These are phyloP conservation scores for Phanerochaete carnosa DNA, from an alignment of 768 basidiomycete genomes.

Conservation along the genomic window DNA sequence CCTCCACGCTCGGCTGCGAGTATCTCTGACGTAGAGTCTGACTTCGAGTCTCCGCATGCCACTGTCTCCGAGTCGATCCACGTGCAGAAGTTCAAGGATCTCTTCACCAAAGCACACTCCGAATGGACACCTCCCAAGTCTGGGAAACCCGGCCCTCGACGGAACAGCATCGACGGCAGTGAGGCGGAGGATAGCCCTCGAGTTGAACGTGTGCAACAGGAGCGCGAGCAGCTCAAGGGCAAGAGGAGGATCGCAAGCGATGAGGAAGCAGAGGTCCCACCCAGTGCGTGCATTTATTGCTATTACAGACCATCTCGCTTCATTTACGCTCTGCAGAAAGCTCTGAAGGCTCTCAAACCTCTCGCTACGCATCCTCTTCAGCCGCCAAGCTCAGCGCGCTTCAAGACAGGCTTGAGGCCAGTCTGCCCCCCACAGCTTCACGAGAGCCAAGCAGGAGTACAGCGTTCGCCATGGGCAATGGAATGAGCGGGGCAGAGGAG, in stretches of 20 bases:
- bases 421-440: neutral
- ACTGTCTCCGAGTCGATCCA: slow-evolving; percentile 46
- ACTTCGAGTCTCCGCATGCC: slow-evolving; percentile 49
- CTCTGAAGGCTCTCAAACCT: neutral
- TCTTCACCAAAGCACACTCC: slow-evolving; percentile 61
- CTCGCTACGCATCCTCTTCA: slow-evolving; percentile 1
- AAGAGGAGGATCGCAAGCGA: slow-evolving; percentile 64
- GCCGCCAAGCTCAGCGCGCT: slow-evolving; percentile 21
- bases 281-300: slow-evolving; percentile 39
- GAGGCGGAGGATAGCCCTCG: slow-evolving; percentile 56
- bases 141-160: slow-evolving; percentile 32
- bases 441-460: neutral
- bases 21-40: slow-evolving; percentile 51
- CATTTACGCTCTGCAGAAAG: neutral
- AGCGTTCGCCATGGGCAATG: neutral
- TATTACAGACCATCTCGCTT: neutral
- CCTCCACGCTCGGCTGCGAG: slow-evolving; percentile 23
- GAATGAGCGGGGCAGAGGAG: neutral
- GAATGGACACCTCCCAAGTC: slow-evolving; percentile 60
- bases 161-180: slow-evolving; percentile 59
- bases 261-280: slow-evolving; percentile 54
- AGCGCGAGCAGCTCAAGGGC: slow-evolving; percentile 41
- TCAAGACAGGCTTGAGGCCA: slow-evolving; percentile 14
- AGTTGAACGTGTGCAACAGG: slow-evolving; percentile 35
- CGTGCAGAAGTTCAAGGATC: slow-evolving; percentile 51